phyloP scores from a whole-genome alignment of 495 filamentous ascomycete genomes.

The Penicillium salamii region DNA sequence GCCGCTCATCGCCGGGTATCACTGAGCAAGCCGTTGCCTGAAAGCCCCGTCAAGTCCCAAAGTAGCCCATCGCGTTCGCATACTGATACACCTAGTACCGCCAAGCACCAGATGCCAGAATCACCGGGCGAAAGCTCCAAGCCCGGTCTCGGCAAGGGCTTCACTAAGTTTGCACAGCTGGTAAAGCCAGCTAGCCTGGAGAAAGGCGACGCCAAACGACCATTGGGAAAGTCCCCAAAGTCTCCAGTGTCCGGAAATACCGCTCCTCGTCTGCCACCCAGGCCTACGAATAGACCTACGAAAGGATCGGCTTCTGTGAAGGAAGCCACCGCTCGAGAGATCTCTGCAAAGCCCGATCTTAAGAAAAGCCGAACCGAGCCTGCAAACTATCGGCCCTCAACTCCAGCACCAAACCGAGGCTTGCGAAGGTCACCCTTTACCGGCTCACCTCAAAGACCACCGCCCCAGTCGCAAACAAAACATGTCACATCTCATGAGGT shows the following conservation, averaged over 20 bases:
- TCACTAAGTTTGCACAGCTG: conserved; percentile 36
- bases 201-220: conserved; percentile 28
- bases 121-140: conserved; percentile 15
- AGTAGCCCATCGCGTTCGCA: conserved; percentile 1
- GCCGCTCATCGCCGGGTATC: background rate
- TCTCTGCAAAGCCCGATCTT: conserved; percentile 4
- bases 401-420: conserved; percentile 34
- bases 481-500: conserved; percentile 19
- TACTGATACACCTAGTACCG: background rate
- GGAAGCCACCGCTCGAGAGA: conserved; percentile 20
- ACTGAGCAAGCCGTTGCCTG: background rate
- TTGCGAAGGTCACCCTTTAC: conserved; percentile 41
- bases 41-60: background rate
- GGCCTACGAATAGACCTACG: conserved; percentile 15
- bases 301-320: conserved; percentile 22
- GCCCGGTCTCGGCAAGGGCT: conserved; percentile 21
- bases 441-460: conserved; percentile 18
- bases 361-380: conserved; percentile 14
- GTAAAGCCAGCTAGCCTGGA: conserved; percentile 27
- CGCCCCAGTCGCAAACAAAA: conserved; percentile 21
- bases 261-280: conserved; percentile 11
- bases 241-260: conserved; percentile 1
- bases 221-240: conserved; percentile 16
- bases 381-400: conserved; percentile 11
- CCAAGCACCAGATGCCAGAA: background rate